Evolutionary conservation across 345 rosid genomes (phyloP).

Genomic region (Kernera saxatilis): DNA sequence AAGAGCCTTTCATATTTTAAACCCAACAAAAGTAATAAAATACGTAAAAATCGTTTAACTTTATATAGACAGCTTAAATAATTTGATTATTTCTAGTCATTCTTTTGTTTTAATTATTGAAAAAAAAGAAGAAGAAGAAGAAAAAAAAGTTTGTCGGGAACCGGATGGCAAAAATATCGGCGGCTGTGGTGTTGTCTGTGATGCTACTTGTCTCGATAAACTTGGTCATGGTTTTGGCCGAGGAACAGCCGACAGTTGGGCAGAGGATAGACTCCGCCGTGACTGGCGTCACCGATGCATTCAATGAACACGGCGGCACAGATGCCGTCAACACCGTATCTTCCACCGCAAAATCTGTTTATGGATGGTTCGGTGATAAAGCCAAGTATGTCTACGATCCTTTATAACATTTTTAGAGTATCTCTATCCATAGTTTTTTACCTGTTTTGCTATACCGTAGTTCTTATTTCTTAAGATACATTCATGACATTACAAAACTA

Average conservation of each 20-base stretch:
- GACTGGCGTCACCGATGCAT: background rate
- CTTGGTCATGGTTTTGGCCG: background rate
- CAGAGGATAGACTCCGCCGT: slow-evolving; percentile 16
- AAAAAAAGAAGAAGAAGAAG: background rate
- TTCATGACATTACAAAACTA: background rate
- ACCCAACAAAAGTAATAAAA: background rate
- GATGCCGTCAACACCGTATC: slow-evolving; percentile 13
- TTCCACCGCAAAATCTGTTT: slow-evolving; percentile 5
- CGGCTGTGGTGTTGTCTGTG: slow-evolving; percentile 12
- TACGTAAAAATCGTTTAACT: background rate
- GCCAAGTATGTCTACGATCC: slow-evolving; percentile 11
- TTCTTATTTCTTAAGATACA: background rate
- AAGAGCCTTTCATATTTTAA: background rate
- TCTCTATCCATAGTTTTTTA: too few species aligned
- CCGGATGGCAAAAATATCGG: slow-evolving; percentile 9
- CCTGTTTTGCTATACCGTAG: background rate
- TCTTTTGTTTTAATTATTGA: background rate
- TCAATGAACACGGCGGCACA: slow-evolving; percentile 23
- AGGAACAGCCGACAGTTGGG: slow-evolving; percentile 21
- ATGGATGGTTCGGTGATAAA: slow-evolving; percentile 26
- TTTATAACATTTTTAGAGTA: background rate
- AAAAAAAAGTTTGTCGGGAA: background rate
- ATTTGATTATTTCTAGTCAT: background rate
- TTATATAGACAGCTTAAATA: background rate
- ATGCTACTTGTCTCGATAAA: slow-evolving; percentile 14